Evolutionary conservation across 2,329 filamentous ascomycete genomes (phyloP).

Genomic region (Fusarium equiseti): DNA sequence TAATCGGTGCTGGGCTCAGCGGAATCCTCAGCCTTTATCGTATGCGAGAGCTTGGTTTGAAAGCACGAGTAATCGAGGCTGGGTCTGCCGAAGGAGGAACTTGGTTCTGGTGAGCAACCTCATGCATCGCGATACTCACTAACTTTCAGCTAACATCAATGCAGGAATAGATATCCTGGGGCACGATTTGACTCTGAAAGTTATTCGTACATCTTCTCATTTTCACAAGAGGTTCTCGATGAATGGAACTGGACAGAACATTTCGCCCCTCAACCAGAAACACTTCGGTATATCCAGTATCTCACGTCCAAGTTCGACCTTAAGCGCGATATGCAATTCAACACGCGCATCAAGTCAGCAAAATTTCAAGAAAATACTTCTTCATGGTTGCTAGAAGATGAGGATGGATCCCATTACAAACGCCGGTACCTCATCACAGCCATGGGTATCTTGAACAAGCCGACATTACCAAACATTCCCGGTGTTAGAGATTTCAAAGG

Average conservation of each 20-base stretch:
- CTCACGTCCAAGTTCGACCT: conserved; percentile 56
- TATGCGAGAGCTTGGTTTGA: conserved; percentile 54
- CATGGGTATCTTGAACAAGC: conserved; percentile 35
- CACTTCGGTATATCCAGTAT: conserved; percentile 58
- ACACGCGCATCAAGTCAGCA: conserved; percentile 54
- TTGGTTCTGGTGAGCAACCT: conserved; percentile 55
- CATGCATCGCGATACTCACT: neutral
- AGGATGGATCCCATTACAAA: conserved; percentile 5
- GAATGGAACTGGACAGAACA: conserved; percentile 57
- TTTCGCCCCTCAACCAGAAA: conserved; percentile 52
- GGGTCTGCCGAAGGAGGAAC: conserved; percentile 58
- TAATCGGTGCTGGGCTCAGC: conserved; percentile 48
- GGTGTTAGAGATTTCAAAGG: conserved; percentile 29
- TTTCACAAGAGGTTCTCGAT: conserved; percentile 51
- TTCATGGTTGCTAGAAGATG: conserved; percentile 22
- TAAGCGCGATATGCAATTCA: conserved; percentile 57
- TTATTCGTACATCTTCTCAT: conserved; percentile 36
- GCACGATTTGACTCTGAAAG: conserved; percentile 54
- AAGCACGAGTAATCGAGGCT: conserved; percentile 55
- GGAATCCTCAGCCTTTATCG: conserved; percentile 58
- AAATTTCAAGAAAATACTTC: conserved; percentile 50
- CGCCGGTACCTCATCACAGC: conserved; percentile 33
- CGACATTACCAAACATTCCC: conserved; percentile 15
- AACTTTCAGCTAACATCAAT: neutral
- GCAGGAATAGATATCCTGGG: conserved; percentile 56